Conservation (phyloP, 1,139 yeast species). For the Kodamaea sp. region DNA sequence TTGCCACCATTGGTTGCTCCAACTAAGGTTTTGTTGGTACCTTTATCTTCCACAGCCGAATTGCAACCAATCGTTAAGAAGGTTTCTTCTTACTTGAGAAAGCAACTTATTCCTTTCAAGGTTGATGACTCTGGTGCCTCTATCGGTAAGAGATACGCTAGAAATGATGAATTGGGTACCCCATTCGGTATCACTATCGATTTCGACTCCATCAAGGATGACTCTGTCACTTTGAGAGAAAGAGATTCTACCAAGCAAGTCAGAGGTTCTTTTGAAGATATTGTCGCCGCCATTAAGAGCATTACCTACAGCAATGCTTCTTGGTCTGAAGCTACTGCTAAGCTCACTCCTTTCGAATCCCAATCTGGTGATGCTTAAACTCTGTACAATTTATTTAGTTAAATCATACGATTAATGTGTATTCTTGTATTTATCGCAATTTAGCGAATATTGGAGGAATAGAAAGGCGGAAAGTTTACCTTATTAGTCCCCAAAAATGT, state of each 20-base stretch:
- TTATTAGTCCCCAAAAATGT: background rate
- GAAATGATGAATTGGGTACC: conserved; percentile 98
- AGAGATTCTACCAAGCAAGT: conserved; percentile 97
- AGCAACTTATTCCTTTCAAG: conserved; percentile 87
- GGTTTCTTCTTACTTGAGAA: conserved; percentile 68
- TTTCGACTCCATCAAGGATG: conserved; percentile 88
- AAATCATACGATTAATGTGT: background rate
- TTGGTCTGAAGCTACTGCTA: conserved; percentile 84
- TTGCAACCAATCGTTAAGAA: conserved; percentile 72
- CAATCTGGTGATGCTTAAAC: conserved; percentile 31
- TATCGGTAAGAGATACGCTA: conserved; percentile 96
- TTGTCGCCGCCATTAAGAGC: conserved; percentile 72
- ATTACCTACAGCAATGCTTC: conserved; percentile 70
- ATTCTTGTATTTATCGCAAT: background rate
- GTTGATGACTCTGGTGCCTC: conserved; percentile 97
- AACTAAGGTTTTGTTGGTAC: conserved; percentile 93
- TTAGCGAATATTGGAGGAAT: background rate
- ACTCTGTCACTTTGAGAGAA: conserved; percentile 92
- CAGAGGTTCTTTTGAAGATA: conserved; percentile 81
- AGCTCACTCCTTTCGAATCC: conserved; percentile 60
- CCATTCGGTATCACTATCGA: conserved; percentile 98
- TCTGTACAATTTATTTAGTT: background rate
- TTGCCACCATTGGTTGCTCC: conserved; percentile 97
- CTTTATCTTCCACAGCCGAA: conserved; percentile 81
- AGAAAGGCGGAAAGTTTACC: too few relatives aligned